Base-by-base conservation (phyloP, 306 rosid genomes). In the Glycyrrhiza uralensis region DNA sequence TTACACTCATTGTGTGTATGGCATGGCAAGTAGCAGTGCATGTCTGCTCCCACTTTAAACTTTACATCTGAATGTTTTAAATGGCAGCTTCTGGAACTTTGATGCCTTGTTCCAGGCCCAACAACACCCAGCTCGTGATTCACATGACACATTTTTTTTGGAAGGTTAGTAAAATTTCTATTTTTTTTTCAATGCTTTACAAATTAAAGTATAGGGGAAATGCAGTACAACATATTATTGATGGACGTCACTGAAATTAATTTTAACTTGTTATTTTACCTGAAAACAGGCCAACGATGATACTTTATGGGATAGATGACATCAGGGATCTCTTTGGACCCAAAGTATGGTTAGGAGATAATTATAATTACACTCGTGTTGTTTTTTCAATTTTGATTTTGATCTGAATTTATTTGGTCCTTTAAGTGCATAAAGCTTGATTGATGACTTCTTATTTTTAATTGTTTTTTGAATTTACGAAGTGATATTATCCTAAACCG, bases 61-160 rank as follows among this genome's bases (percentile, higher is more conserved):
- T 44, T 66, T 11, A 52, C 74, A n/a, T 51, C 66, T 54, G 29
- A 70, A 49, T 71, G 74, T 20, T 65, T 71, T 65, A 78, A 56
- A 56, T 58, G 79, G 55, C 88, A 94, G 99, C 86, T 89, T 91
- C 85, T 94, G 97, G 97, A 94, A 94, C 80, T 94, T 91, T 39
- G 99, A 91, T 65, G 83, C 89, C 1, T 88, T 94, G 82, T 94
- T 94, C 95, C 99, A 94, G 83, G 97, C 99, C 13, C 99, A 94
- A 76, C 99, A 94, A 52, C 99, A 94, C 70, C 99, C 99, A 41
- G 99, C 99, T 14, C 95, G 99, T 51, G 99, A 91, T 88, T 84
- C 99, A 6, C 99, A 94, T 32, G 99, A 91, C 76, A 94, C 96
- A 1, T 94, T 94, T 84, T 94, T 91, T 83, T 67, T 94, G 74